Conservation (phyloP, 1,284 basidiomycete species). For the Marasmius fiardii region DNA sequence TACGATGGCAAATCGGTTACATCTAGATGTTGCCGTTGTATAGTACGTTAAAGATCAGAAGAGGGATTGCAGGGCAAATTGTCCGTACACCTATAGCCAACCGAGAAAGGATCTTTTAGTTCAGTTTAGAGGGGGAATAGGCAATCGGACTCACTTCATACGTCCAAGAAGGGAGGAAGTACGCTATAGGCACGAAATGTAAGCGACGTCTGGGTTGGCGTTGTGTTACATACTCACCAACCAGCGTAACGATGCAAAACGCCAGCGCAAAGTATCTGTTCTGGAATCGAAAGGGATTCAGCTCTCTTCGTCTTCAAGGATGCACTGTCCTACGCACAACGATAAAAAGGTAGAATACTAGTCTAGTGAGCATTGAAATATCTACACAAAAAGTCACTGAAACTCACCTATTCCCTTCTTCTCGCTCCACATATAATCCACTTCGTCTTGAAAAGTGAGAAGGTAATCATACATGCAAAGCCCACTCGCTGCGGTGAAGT, state of each 20-base stretch:
- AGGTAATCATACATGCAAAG: conserved; percentile 24
- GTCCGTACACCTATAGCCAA: not conserved
- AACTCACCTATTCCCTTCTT: conserved; percentile 19
- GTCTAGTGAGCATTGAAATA: not conserved
- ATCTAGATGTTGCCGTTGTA: conserved; percentile 15
- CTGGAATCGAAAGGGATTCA: conserved; percentile 4
- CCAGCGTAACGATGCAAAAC: conserved; percentile 23
- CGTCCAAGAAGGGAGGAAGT: conserved; percentile 23
- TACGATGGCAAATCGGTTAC: conserved; percentile 26
- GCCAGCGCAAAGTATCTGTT: conserved; percentile 24
- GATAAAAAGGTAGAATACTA: conserved; percentile 23
- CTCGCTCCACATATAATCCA: conserved; percentile 21
- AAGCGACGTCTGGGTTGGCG: not conserved
- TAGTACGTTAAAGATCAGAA: not conserved
- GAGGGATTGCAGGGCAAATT: not conserved
- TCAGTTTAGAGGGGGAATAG: not conserved
- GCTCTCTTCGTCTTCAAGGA: not conserved
- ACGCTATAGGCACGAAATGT: conserved; percentile 15
- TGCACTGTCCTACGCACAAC: conserved; percentile 6
- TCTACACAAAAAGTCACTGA: not conserved
- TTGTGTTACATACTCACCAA: conserved; percentile 14
- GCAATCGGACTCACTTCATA: conserved; percentile 15
- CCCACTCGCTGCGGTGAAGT: conserved; percentile 20
- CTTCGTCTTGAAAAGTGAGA: conserved; percentile 21
- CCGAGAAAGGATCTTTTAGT: not conserved